Evolutionary conservation across 306 rosid genomes (phyloP).

Genomic region (Castanea crenata): DNA sequence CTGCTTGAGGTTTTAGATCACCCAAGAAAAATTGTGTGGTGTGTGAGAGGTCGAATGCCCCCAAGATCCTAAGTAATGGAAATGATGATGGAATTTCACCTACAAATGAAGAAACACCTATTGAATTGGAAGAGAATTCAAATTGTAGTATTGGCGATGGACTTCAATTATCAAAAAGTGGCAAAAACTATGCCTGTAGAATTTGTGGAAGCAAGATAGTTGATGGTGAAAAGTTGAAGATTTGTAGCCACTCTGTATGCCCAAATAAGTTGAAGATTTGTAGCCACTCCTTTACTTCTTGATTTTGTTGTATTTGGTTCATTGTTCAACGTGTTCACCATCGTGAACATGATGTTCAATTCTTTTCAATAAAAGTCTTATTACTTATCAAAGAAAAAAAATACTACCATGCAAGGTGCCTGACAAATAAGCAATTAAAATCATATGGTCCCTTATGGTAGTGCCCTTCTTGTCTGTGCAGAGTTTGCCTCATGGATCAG

Average conservation of each 20-base stretch:
- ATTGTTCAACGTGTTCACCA: too few relatives aligned
- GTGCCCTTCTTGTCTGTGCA: slow-evolving; percentile 92
- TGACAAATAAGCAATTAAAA: slow-evolving; percentile 58
- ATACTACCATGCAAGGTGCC: slow-evolving; percentile 74
- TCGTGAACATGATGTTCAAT: too few relatives aligned
- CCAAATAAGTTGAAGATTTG: background rate
- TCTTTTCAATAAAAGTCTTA: too few relatives aligned
- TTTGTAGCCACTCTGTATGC: slow-evolving; percentile 62
- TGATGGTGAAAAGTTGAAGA: slow-evolving; percentile 35
- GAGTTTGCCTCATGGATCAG: slow-evolving; percentile 57
- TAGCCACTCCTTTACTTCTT: too few relatives aligned
- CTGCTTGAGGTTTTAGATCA: slow-evolving; percentile 51
- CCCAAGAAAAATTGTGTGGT: slow-evolving; percentile 69
- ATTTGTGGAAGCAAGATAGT: slow-evolving; percentile 53
- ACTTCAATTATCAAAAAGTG: slow-evolving; percentile 28
- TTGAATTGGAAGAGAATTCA: slow-evolving; percentile 50
- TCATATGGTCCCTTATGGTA: slow-evolving; percentile 61
- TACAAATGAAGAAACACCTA: slow-evolving; percentile 38
- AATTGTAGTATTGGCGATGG: slow-evolving; percentile 43
- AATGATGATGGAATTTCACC: slow-evolving; percentile 39
- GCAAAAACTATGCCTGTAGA: slow-evolving; percentile 36
- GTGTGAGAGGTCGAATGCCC: slow-evolving; percentile 62
- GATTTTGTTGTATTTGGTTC: too few relatives aligned
- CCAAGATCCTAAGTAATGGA: slow-evolving; percentile 31
- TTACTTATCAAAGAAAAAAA: background rate